Evolutionary conservation across 163 green algal species (phyloP), one percentile per base, ranked within the genome.

Genomic region (Prototheca cutis): DNA sequence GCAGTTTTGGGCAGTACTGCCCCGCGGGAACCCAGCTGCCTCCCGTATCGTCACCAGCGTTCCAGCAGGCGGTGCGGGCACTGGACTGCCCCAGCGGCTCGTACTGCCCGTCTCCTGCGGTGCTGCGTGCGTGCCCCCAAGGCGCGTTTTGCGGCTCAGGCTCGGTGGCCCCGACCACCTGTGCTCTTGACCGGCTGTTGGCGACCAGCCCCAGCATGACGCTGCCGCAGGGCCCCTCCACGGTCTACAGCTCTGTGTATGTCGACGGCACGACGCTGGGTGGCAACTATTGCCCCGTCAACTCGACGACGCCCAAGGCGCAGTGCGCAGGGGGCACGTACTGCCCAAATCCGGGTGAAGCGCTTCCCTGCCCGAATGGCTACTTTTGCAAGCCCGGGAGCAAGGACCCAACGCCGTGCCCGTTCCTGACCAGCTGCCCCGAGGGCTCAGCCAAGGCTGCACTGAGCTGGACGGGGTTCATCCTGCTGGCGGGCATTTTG

Each of bases 321-420:
- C 19, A 69, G 1, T 87, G 79, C 63, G 58, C 36, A n/a, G 62
- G 23, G 19, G 70, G 64, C 32, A 59, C 28, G 33, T 79, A 78
- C 61, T 84, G 73, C 56, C 63, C 65, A 6, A 55, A 39, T 3
- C 40, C 66, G 1, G 8, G 40, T 7, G 6, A 24, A n/a, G 21
- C 57, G 21, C 57, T 73, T 7, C 58, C 62, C 45, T 79, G 78
- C 59, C 66, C 67, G 0, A 33, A 58, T 4, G 81, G 83, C 8
- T 71, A 74, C 63, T 91, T 79, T 59, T 91, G 84, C 58, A 79
- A 82, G 34, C 30, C 53, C 2, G 75, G 73, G 15, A 68, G 59
- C 2, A 40, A 59, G 8, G 25, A 48, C 23, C 68, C 63, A n/a
- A 23, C 30, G 29, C 49, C 42, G 15, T 76, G 68, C 29, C 68